Percentiles rank a stretch among this genome's conserved stretches.
Conservation (phyloP, 768 basidiomycete species). For the Lactarius akahatsu region DNA sequence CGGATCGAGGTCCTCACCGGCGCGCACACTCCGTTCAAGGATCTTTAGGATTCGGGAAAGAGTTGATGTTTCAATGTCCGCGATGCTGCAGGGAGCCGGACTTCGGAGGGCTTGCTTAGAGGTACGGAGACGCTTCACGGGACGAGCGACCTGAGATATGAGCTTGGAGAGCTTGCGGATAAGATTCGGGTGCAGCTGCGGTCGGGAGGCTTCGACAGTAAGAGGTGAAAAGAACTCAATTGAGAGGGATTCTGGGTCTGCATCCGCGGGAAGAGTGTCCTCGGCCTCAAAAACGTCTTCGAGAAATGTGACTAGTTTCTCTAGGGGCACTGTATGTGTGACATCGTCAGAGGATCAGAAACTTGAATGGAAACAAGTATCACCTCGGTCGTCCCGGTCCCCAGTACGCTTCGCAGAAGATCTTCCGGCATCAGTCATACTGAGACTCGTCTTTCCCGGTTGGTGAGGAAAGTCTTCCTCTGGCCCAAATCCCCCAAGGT, state of each 20-base stretch:
- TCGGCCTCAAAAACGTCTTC: slow-evolving; percentile 87
- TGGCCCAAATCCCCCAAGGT: slow-evolving; percentile 38
- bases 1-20: slow-evolving; percentile 73
- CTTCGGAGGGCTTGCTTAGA: slow-evolving; percentile 43
- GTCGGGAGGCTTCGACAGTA: slow-evolving; percentile 56
- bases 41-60: slow-evolving; percentile 71
- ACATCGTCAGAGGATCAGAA: slow-evolving; percentile 6
- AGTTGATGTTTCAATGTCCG: slow-evolving; percentile 61
- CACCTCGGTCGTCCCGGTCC: slow-evolving; percentile 76
- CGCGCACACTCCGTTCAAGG: slow-evolving; percentile 74
- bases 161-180: slow-evolving; percentile 70
- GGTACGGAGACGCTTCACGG: slow-evolving; percentile 62
- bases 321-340: slow-evolving; percentile 52
- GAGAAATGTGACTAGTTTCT: slow-evolving; percentile 72
- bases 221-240: slow-evolving; percentile 63
- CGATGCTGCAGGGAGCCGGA: slow-evolving; percentile 51
- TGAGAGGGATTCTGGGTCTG: slow-evolving; percentile 50
- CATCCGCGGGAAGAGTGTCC: slow-evolving; percentile 63
- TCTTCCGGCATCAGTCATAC: slow-evolving; percentile 40
- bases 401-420: slow-evolving; percentile 62
- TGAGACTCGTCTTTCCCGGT: slow-evolving; percentile 35
- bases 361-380: neutral
- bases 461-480: slow-evolving; percentile 41
- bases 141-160: slow-evolving; percentile 64
- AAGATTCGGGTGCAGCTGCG: slow-evolving; percentile 55